Evolutionary conservation across 2,329 filamentous ascomycete genomes (phyloP).

Genomic region (Verticillium zaregamsianum): DNA sequence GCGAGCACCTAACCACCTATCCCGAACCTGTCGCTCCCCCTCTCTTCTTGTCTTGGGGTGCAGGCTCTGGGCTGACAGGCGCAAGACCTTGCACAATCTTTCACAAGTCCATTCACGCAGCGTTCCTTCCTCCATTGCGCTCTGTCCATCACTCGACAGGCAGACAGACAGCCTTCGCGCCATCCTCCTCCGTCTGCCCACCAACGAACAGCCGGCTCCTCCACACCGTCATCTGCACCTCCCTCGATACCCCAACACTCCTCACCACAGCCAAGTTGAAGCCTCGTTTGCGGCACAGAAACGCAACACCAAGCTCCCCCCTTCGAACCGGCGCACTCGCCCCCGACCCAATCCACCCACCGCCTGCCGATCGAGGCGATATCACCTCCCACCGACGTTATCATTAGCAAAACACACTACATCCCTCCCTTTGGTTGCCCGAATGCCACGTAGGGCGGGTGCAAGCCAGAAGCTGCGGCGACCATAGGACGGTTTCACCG

Average conservation of each 20-base stretch:
- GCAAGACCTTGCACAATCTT: background rate
- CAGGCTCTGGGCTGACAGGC: background rate
- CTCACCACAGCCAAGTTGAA: background rate
- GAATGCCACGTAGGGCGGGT: slow-evolving; percentile 13
- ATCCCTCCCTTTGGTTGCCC: slow-evolving; percentile 6
- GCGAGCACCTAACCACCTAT: background rate
- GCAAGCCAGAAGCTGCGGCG: slow-evolving; percentile 11
- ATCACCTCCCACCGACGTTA: background rate
- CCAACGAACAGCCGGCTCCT: background rate
- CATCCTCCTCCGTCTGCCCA: background rate
- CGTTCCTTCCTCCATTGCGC: background rate
- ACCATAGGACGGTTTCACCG: slow-evolving; percentile 17
- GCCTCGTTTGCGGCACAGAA: background rate
- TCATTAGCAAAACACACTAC: background rate
- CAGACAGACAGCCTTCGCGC: background rate
- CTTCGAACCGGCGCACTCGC: background rate
- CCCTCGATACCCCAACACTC: background rate
- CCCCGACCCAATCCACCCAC: background rate
- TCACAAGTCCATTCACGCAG: background rate
- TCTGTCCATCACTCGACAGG: background rate
- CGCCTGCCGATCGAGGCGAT: background rate
- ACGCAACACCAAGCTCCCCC: background rate
- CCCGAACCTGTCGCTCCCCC: background rate
- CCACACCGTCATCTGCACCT: background rate
- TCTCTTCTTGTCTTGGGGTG: background rate